Evolutionary conservation across 2,329 filamentous ascomycete species (phyloP), one percentile per base, ranked within the genome.

Genomic region (Xylaria hypoxylon): DNA sequence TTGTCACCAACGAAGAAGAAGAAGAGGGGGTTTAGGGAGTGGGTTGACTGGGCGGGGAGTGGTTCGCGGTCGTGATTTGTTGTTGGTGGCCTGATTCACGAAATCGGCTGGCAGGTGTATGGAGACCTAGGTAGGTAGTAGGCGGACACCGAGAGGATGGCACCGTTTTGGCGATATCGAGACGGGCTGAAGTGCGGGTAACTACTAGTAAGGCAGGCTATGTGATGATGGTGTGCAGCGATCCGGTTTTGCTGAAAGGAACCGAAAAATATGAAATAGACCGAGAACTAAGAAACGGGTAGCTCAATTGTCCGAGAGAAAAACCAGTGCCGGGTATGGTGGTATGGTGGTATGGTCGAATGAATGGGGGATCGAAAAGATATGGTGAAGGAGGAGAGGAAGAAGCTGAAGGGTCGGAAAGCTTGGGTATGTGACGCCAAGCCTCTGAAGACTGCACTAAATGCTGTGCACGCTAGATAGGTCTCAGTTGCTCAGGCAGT

Each of bases 371-470:
- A 11, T 24, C n/a, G 15, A 38, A 26, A 31, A 52, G 50, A 8
- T 52, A 53, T 38, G 33, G 33, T 1, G 33, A 53, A 38, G 33
- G 40, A 11, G 15, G 13, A 40, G 60, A 45, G 57, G 58, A 60
- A 53, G 56, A 65, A 70, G 57, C 60, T 63, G 64, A 62, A 65
- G 45, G 67, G 67, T 60, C 64, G 70, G 59, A 40, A 68, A 72
- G 71, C 69, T 70, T 72, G 71, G 71, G 72, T 74, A 72, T 72
- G 72, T 71, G 70, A 74, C 69, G 71, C 74, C 73, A 74, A 74
- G 72, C 59, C 61, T 44, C 48, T 38, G 28, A 58, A 51, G 47
- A 62, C 64, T n/a, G n/a, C n/a, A n/a, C n/a, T 60, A 63, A 65
- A 63, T 59, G 65, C 59, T 68, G 65, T 70, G 65, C 28, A 26